These are phyloP conservation scores for Malassezia sympodialis DNA, from an alignment of 1,284 basidiomycete species.

Conservation along the genomic window DNA sequence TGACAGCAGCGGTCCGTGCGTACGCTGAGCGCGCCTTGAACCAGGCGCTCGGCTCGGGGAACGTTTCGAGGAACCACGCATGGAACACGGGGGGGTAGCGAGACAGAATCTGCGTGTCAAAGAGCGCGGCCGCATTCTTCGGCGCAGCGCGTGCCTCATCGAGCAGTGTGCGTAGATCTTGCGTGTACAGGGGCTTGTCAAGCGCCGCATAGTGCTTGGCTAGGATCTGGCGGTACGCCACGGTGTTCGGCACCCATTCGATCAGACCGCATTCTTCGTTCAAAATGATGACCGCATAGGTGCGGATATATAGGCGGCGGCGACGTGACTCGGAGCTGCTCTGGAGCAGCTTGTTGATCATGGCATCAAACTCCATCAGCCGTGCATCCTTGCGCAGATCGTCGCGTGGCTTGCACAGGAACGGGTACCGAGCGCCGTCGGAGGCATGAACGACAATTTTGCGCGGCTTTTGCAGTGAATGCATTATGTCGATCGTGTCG, in stretches of 20 bases:
- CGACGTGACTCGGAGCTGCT: slow-evolving; percentile 75
- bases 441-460: slow-evolving; percentile 78
- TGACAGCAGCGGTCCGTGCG: slow-evolving; percentile 82
- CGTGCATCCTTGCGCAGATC: slow-evolving; percentile 94
- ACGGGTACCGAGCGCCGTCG: slow-evolving; percentile 75
- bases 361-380: slow-evolving; percentile 94
- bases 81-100: slow-evolving; percentile 72
- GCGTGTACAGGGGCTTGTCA: slow-evolving; percentile 42
- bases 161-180: slow-evolving; percentile 56
- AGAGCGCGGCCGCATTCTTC: slow-evolving; percentile 56
- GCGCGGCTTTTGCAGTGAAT: slow-evolving; percentile 78
- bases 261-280: slow-evolving; percentile 96
- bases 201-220: slow-evolving; percentile 59
- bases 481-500: slow-evolving; percentile 88
- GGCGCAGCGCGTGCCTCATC: slow-evolving; percentile 55
- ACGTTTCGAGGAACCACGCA: slow-evolving; percentile 93
- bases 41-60: slow-evolving; percentile 94
- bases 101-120: slow-evolving; percentile 57
- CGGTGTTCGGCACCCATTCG: slow-evolving; percentile 95
- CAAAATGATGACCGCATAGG: slow-evolving; percentile 88
- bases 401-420: slow-evolving; percentile 95
- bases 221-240: slow-evolving; percentile 71
- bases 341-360: slow-evolving; percentile 95
- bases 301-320: slow-evolving; percentile 49
- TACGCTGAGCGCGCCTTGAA: slow-evolving; percentile 76